Evolutionary conservation across 139 green algal genomes (phyloP).

Genomic region (Chlorella ohadii): DNA sequence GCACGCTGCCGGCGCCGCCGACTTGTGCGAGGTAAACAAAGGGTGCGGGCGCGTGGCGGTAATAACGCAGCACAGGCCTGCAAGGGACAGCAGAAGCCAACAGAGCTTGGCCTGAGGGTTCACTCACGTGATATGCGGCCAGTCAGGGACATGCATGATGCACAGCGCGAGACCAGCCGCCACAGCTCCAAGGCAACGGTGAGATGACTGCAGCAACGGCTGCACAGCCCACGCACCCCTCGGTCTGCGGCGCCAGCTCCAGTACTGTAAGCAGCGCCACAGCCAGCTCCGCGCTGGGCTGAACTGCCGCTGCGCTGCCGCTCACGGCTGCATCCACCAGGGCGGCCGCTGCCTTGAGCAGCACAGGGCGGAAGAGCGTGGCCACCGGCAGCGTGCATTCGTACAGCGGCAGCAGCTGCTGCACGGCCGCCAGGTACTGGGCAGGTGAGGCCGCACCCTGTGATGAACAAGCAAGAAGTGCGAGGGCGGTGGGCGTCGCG

Average conservation of each 20-base stretch:
- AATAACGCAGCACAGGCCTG: slow-evolving; percentile 57
- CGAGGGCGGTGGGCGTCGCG: too few relatives aligned
- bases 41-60: slow-evolving; percentile 32
- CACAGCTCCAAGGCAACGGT: too few relatives aligned
- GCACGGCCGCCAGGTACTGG: slow-evolving; percentile 39
- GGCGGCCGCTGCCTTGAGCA: slow-evolving; percentile 18
- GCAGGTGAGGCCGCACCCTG: not conserved
- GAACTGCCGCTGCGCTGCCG: not conserved
- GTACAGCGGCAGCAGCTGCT: slow-evolving; percentile 20
- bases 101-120: too few relatives aligned
- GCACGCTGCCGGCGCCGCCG: not conserved
- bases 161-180: too few relatives aligned
- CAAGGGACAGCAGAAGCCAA: not conserved
- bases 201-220: not conserved
- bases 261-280: slow-evolving; percentile 51
- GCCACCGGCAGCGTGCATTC: slow-evolving; percentile 24
- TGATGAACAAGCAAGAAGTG: too few relatives aligned
- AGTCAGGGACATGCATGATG: too few relatives aligned
- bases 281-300: slow-evolving; percentile 5
- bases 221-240: slow-evolving; percentile 37
- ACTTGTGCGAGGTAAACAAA: slow-evolving; percentile 37
- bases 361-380: slow-evolving; percentile 33
- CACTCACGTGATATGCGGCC: too few relatives aligned
- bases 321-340: not conserved
- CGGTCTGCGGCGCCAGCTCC: slow-evolving; percentile 58